phyloP scores from a whole-genome alignment of 169 alveolate species.

The Perkinsus marinus region DNA sequence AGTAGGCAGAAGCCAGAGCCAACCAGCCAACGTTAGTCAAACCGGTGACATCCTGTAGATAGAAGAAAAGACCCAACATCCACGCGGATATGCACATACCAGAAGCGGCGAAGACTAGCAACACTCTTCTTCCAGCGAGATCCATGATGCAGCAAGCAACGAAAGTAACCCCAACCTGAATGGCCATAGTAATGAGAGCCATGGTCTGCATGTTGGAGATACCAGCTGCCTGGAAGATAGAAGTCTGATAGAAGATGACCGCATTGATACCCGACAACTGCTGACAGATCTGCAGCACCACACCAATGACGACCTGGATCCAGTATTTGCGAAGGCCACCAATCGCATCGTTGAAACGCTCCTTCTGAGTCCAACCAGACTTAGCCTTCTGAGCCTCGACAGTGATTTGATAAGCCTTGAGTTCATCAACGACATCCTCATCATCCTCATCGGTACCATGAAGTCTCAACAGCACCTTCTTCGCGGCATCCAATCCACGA shows the following conservation, averaged over 20 bases:
- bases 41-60: not conserved
- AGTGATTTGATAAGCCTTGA: not conserved
- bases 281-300: not conserved
- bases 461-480: not conserved
- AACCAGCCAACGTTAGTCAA: not conserved
- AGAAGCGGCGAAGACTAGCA: not conserved
- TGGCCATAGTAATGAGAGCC: not conserved
- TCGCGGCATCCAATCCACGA: not conserved
- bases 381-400: not conserved
- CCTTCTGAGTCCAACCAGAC: not conserved
- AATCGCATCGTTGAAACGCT: not conserved
- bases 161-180: not conserved
- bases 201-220: not conserved
- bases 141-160: not conserved
- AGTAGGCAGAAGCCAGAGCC: not conserved
- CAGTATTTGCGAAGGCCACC: not conserved
- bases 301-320: not conserved
- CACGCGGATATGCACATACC: not conserved
- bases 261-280: not conserved
- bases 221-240: not conserved
- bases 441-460: not conserved
- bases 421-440: not conserved
- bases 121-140: not conserved
- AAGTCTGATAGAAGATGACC: not conserved
- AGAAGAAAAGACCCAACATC: not conserved